Evolutionary conservation across 176 grass and related monocot species (phyloP), one percentile per base, ranked within the genome.

Genomic region (Aegilops umbellulata): DNA sequence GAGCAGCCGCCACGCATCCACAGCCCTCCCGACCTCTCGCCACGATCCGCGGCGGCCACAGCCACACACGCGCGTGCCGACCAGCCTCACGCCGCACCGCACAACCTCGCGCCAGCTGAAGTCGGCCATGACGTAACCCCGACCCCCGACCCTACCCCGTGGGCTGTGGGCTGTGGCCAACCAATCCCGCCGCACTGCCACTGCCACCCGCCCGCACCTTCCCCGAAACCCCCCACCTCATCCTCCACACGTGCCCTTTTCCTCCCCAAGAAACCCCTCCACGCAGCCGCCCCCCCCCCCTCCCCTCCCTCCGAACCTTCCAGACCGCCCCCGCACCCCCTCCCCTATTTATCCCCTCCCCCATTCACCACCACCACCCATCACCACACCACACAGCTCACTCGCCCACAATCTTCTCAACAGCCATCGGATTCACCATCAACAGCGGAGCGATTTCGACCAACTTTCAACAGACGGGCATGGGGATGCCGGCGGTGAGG

Each of bases 51-150:
- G 53, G 53, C 2, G 53, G 6, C 0, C 51, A 16, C 16, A 19
- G 49, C 51, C 51, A 22, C 53, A 58, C 53, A 58, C 53, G 53
- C 53, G 53, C 53, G 2, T 58, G 53, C 53, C 53, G 53, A 58
- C 53, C 53, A 58, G 19, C 17, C 3, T 2, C 51, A 6, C 15
- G 4, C 47, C 53, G 66, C 32, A 34, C 70, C 70, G 70, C 26
- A 25, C 70, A 10, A 10, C 44, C 42, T 1, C 4, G 42, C 2
- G 11, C 9, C 19, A 74, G 89, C 80, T 90, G 80, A 90, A 32
- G 67, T 90, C 80, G 80, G 80, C 84, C 42, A 22, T 90, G 89
- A 90, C 42, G 44, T 83, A 85, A 90, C 89, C n/a, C n/a, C 80
- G 15, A 2, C 6, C 20, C 12, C 60, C 6, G 57, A 22, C 16